phyloP scores from a whole-genome alignment of 768 basidiomycete species.

The Trametes sanguinea region DNA sequence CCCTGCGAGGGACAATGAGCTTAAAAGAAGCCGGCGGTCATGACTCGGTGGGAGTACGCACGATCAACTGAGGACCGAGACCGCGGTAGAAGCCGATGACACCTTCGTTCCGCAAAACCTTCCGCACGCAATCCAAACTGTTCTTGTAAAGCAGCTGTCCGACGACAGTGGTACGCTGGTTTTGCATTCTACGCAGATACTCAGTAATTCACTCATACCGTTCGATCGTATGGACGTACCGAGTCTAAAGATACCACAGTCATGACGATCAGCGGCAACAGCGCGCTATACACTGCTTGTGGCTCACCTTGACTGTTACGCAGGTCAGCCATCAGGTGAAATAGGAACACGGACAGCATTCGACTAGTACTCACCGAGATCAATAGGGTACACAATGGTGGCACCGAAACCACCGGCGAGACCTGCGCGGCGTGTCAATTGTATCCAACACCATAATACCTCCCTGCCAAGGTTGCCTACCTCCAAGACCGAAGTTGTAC shows the following conservation, averaged over 20 bases:
- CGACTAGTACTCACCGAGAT: constrained; percentile 65
- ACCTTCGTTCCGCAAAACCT: constrained; percentile 95
- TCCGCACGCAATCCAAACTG: constrained; percentile 89
- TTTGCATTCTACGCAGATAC: constrained; percentile 74
- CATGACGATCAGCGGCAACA: not conserved
- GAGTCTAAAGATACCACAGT: constrained; percentile 45
- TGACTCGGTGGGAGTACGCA: constrained; percentile 36
- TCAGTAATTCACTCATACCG: not conserved
- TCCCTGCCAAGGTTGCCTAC: constrained; percentile 40
- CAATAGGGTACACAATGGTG: constrained; percentile 97
- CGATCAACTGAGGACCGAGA: constrained; percentile 91
- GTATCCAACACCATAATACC: not conserved
- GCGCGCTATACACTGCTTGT: not conserved
- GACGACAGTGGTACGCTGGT: constrained; percentile 94
- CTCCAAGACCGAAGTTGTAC: constrained; percentile 89
- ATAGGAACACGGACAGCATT: not conserved
- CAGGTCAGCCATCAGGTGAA: constrained; percentile 17
- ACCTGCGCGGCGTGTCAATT: constrained; percentile 44
- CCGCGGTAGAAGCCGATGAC: constrained; percentile 96
- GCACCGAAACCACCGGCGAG: constrained; percentile 93
- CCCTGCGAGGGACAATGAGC: constrained; percentile 50
- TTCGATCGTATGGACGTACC: constrained; percentile 39
- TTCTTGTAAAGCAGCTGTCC: constrained; percentile 98
- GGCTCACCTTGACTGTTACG: constrained; percentile 68
- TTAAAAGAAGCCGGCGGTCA: constrained; percentile 1